A percentile compares a stretch with the other conserved stretches of the same genome.
Evolutionary conservation across 2,329 filamentous ascomycete genomes (phyloP).

Genomic region (Onygenales sp.): DNA sequence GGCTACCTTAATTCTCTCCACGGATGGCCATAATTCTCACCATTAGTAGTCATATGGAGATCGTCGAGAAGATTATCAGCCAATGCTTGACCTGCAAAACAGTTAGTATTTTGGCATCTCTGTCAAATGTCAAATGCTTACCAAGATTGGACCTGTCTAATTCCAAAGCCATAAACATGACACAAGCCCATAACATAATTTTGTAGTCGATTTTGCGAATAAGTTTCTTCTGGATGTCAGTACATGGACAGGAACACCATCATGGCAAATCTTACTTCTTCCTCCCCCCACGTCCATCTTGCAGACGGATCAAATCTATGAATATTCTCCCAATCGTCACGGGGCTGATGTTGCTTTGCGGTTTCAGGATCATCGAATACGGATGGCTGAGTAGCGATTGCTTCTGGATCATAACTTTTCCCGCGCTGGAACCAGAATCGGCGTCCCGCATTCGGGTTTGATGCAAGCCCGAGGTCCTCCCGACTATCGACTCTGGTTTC

Average conservation of each 20-base stretch:
- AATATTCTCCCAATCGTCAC: constrained; percentile 27
- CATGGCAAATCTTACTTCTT: constrained; percentile 8
- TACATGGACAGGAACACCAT: not conserved
- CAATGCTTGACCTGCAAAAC: constrained; percentile 36
- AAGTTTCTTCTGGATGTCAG: not conserved
- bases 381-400: constrained; percentile 33
- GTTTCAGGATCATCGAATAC: constrained; percentile 38
- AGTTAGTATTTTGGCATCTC: constrained; percentile 4
- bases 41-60: constrained; percentile 19
- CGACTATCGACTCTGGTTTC: not conserved
- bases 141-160: constrained; percentile 47
- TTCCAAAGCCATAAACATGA: constrained; percentile 51
- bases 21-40: not conserved
- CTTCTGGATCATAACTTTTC: constrained; percentile 16
- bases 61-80: constrained; percentile 47
- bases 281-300: constrained; percentile 15
- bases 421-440: constrained; percentile 22
- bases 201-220: constrained; percentile 16
- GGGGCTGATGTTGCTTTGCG: constrained; percentile 24
- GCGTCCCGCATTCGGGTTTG: constrained; percentile 7
- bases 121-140: constrained; percentile 4
- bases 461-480: not conserved
- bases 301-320: constrained; percentile 15
- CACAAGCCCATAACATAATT: constrained; percentile 27
- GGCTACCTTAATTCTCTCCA: not conserved